Evolutionary conservation across 306 rosid genomes (phyloP).

Genomic region (Sophora flavescens): DNA sequence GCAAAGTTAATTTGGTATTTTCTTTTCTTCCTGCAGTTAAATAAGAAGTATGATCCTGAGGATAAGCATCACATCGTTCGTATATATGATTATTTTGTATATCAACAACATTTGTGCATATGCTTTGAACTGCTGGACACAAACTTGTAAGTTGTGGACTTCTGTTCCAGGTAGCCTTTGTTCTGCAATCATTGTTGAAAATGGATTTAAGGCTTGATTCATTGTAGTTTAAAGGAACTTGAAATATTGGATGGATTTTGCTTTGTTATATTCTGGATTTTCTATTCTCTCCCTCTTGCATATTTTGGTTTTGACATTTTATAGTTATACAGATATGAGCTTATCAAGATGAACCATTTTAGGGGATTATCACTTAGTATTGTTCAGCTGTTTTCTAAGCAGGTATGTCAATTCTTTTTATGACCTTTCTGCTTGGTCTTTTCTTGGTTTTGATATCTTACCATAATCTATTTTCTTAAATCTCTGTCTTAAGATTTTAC

Average conservation of each 20-base stretch:
- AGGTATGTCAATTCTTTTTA: conserved; percentile 60
- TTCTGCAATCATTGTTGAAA: conserved; percentile 16
- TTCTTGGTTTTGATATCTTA: conserved; percentile 39
- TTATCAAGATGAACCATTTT: conserved; percentile 95
- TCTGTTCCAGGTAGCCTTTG: conserved; percentile 23
- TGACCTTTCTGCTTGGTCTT: conserved; percentile 37
- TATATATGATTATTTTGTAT: conserved; percentile 92
- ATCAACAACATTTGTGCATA: conserved; percentile 97
- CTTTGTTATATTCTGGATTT: conserved; percentile 32
- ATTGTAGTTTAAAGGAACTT: conserved; percentile 34
- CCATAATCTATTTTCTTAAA: conserved; percentile 45
- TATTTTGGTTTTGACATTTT: conserved; percentile 50
- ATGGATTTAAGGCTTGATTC: conserved; percentile 2
- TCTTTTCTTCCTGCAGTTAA: conserved; percentile 68
- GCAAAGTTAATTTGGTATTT: conserved; percentile 34
- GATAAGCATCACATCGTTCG: conserved; percentile 99
- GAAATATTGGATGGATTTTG: conserved; percentile 7
- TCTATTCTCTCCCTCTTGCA: conserved; percentile 40
- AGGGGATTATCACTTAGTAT: conserved; percentile 94
- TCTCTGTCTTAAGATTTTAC: conserved; percentile 68
- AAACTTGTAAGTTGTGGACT: conserved; percentile 80
- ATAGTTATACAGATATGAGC: conserved; percentile 81
- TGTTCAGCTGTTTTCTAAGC: conserved; percentile 95
- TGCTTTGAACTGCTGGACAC: conserved; percentile 97
- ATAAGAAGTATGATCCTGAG: conserved; percentile 96